phyloP scores from a whole-genome alignment of 1,284 basidiomycete genomes.

The Salmacisia buchloeana region DNA sequence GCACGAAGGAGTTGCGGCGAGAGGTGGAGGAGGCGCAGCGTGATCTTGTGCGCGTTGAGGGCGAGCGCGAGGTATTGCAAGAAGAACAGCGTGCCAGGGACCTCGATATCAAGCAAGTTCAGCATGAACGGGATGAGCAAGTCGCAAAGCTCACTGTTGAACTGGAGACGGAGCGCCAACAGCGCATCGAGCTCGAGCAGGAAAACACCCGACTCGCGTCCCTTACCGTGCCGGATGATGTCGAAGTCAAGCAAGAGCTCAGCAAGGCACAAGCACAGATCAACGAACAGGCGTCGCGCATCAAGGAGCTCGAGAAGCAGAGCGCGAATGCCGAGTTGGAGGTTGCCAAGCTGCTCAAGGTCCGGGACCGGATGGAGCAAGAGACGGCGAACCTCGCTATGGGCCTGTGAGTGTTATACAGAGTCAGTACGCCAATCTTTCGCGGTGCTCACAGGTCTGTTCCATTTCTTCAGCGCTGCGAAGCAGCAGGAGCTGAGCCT shows the following conservation, averaged over 20 bases:
- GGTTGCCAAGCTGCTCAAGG: constrained; percentile 5
- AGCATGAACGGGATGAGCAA: not conserved
- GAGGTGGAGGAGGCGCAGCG: not conserved
- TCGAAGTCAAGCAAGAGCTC: not conserved
- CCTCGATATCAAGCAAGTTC: not conserved
- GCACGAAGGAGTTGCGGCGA: not conserved
- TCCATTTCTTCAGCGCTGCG: not conserved
- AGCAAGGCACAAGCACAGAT: not conserved
- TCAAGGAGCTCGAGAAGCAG: constrained; percentile 5
- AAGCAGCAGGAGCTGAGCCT: constrained; percentile 8
- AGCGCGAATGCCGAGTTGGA: constrained; percentile 4
- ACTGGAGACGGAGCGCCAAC: not conserved
- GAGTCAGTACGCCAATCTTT: not conserved
- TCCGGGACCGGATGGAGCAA: constrained; percentile 6
- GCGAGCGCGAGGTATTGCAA: not conserved
- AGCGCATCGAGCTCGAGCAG: not conserved
- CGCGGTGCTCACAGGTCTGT: not conserved
- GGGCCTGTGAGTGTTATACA: not conserved
- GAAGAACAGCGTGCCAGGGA: not conserved
- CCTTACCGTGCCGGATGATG: not conserved
- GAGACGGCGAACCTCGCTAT: not conserved
- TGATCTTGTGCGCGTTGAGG: not conserved
- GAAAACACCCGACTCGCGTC: not conserved
- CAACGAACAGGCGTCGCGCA: not conserved
- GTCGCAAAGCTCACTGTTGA: not conserved